Percentiles rank a stretch among this genome's conserved stretches.
Evolutionary conservation across 2,329 filamentous ascomycete species (phyloP).

Genomic region (Penicillium olsonii): DNA sequence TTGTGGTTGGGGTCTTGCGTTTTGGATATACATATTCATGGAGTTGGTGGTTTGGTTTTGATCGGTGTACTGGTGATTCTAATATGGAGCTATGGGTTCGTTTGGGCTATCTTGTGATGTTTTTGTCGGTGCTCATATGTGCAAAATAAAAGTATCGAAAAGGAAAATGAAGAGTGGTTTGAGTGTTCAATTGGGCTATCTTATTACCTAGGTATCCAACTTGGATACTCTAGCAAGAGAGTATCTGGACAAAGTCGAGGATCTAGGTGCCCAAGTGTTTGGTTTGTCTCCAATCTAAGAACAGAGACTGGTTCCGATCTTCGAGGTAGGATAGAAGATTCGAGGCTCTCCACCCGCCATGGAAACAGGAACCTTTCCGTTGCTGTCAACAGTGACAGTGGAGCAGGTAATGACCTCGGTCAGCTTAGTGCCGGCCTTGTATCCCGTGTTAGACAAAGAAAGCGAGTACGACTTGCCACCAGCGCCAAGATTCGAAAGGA

Average conservation of each 20-base stretch:
- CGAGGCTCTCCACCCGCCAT: slow-evolving; percentile 48
- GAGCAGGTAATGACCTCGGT: slow-evolving; percentile 43
- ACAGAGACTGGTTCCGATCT: slow-evolving; percentile 14
- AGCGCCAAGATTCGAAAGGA: slow-evolving; percentile 48
- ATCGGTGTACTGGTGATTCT: background rate
- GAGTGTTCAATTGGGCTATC: too few species aligned
- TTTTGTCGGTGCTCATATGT: background rate
- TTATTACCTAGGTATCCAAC: too few species aligned
- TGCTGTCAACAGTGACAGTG: slow-evolving; percentile 42
- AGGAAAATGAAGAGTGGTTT: background rate
- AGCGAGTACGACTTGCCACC: slow-evolving; percentile 28
- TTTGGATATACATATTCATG: background rate
- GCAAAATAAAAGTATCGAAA: background rate
- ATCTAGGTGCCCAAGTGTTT: background rate
- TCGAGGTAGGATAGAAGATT: slow-evolving; percentile 33
- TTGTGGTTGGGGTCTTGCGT: background rate
- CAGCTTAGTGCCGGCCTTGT: slow-evolving; percentile 22
- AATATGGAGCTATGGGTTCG: background rate
- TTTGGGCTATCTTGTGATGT: background rate
- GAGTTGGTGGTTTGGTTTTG: background rate
- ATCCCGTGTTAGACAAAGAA: slow-evolving; percentile 27
- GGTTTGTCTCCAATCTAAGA: slow-evolving; percentile 1
- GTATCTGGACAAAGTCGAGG: background rate
- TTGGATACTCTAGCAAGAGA: background rate
- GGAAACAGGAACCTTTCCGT: slow-evolving; percentile 46